Conservation (phyloP, 805 yeast genomes). For the Grigorovia humatica region DNA sequence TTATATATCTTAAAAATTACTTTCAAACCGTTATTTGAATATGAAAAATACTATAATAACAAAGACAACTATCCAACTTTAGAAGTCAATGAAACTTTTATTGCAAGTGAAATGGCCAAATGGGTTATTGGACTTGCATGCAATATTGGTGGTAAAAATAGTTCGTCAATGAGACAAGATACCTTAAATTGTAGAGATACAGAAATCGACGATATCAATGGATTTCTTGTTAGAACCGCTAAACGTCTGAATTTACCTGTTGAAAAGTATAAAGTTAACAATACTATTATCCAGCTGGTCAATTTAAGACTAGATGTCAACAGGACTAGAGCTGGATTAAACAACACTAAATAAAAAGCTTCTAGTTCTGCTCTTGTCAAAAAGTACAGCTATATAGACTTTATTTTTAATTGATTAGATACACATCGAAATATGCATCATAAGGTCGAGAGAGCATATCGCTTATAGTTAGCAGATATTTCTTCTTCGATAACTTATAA, state of each 20-base stretch:
- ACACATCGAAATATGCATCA: too few relatives aligned
- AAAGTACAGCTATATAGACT: not conserved
- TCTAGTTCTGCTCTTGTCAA: not conserved
- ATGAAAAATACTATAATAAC: slow-evolving; percentile 14
- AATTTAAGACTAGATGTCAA: slow-evolving; percentile 27
- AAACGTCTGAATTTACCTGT: slow-evolving; percentile 29
- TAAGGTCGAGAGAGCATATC: too few relatives aligned
- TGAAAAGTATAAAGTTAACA: slow-evolving; percentile 22
- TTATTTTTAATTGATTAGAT: too few relatives aligned
- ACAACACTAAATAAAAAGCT: not conserved
- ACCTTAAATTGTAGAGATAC: slow-evolving; percentile 41
- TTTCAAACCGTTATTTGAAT: slow-evolving; percentile 21
- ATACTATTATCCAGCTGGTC: slow-evolving; percentile 27
- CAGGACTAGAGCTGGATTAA: slow-evolving; percentile 12
- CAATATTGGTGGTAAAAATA: slow-evolving; percentile 43
- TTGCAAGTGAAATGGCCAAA: slow-evolving; percentile 28
- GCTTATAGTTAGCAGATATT: too few relatives aligned
- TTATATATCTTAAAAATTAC: slow-evolving; percentile 24
- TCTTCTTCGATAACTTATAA: too few relatives aligned
- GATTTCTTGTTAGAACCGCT: slow-evolving; percentile 57
- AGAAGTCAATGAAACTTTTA: slow-evolving; percentile 19
- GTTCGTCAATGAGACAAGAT: slow-evolving; percentile 48
- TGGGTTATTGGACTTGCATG: slow-evolving; percentile 34
- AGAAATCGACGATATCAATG: slow-evolving; percentile 78
- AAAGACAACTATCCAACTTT: slow-evolving; percentile 22